Conservation (phyloP, 2,329 filamentous ascomycete species). For the Aspergillus novofumigatus region DNA sequence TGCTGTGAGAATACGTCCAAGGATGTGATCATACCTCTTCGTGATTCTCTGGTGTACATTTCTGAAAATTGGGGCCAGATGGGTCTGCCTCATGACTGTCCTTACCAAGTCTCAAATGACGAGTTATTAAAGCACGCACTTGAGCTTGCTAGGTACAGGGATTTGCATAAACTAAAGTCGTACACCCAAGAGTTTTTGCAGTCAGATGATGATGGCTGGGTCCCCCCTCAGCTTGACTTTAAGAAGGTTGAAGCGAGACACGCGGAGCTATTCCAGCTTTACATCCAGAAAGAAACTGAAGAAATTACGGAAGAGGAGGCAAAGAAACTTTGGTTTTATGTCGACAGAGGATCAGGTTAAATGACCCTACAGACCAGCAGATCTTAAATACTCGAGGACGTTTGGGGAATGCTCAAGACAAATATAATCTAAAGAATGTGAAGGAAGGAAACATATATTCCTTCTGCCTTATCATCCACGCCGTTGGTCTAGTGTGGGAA, state of each 20-base stretch:
- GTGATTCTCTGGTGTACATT: constrained; percentile 9
- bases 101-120: constrained; percentile 5
- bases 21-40: constrained; percentile 13
- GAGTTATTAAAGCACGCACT: constrained; percentile 6
- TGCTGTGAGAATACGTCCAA: constrained; percentile 7
- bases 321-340: constrained; percentile 12
- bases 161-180: constrained; percentile 11
- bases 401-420: no score
- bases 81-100: constrained; percentile 1
- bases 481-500: neutral
- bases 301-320: constrained; percentile 9
- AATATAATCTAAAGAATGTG: no score
- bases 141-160: constrained; percentile 10
- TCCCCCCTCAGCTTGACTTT: constrained; percentile 16
- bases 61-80: constrained; percentile 6
- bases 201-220: constrained; percentile 17
- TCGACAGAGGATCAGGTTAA: neutral
- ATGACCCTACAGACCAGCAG: no score
- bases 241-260: constrained; percentile 10
- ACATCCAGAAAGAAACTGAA: constrained; percentile 6
- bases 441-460: no score
- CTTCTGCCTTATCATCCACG: no score
- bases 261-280: constrained; percentile 12
- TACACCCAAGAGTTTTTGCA: constrained; percentile 16
- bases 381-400: no score